Conservation (phyloP, 257 asterid genomes). For the Scutellaria baicalensis region DNA sequence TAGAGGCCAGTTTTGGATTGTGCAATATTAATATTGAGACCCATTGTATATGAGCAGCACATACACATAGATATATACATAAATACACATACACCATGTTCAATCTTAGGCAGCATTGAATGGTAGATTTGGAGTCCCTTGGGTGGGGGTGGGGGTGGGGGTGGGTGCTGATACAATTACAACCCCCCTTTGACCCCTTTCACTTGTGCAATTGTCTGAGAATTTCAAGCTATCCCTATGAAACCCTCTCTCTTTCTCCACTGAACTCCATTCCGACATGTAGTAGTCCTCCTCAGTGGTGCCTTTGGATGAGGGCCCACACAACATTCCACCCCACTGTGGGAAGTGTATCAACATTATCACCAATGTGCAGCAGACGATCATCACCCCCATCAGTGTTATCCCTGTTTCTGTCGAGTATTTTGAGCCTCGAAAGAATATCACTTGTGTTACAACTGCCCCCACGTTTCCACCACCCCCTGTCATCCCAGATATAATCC, state of each 20-base stretch:
- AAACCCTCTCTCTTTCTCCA: constrained; percentile 45
- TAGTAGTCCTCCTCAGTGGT: constrained; percentile 74
- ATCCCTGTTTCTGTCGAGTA: constrained; percentile 65
- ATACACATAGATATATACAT: no score
- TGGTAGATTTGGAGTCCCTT: constrained; percentile 19
- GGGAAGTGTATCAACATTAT: constrained; percentile 59
- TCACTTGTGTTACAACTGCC: constrained; percentile 65
- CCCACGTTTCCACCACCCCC: constrained; percentile 87
- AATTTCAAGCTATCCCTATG: constrained; percentile 65
- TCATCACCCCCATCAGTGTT: constrained; percentile 72
- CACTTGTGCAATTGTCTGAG: constrained; percentile 59
- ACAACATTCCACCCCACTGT: constrained; percentile 91
- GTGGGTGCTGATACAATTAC: constrained; percentile 24
- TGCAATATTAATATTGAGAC: no score
- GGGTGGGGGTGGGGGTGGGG: constrained; percentile 20
- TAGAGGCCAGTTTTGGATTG: no score
- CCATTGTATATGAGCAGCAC: no score
- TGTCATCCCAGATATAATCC: constrained; percentile 73
- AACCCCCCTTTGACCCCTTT: constrained; percentile 53
- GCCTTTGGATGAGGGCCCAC: constrained; percentile 54
- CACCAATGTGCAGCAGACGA: constrained; percentile 42
- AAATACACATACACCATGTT: no score
- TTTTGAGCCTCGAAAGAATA: constrained; percentile 68
- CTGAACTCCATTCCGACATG: constrained; percentile 55
- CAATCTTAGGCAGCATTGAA: no score